phyloP scores from a whole-genome alignment of 192 early-diverging fungal species.

The Coemansia sp. region DNA sequence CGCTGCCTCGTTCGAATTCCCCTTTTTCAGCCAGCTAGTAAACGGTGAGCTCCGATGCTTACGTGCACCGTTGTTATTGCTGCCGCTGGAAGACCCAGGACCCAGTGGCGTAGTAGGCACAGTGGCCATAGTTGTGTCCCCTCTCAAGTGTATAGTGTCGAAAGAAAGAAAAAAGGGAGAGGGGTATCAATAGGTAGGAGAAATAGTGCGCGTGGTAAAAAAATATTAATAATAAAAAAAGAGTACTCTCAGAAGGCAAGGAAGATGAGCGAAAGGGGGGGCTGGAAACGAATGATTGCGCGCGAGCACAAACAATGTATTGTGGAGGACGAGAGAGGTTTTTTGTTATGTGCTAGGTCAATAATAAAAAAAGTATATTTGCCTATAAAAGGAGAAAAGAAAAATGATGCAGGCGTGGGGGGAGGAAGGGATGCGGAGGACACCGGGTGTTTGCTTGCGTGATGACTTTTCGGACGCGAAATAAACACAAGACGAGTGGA shows the following conservation, averaged over 20 bases:
- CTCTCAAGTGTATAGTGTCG: neutral
- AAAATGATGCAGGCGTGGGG: neutral
- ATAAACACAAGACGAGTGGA: too few species aligned
- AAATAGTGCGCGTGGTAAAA: neutral
- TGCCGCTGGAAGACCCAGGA: neutral
- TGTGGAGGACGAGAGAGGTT: neutral
- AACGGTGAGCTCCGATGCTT: conserved; percentile 39
- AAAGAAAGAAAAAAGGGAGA: neutral
- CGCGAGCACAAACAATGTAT: conserved; percentile 11
- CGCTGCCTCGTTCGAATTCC: conserved; percentile 11
- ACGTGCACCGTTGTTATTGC: conserved; percentile 8
- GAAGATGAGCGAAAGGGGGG: conserved; percentile 1
- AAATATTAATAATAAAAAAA: neutral
- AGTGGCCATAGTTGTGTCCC: conserved; percentile 4
- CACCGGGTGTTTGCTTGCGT: neutral
- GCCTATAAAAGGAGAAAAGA: neutral
- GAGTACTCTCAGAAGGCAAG: neutral
- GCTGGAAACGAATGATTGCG: neutral
- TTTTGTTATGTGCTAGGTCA: neutral
- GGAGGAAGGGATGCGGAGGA: neutral
- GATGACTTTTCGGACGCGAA: neutral
- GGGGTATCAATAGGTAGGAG: neutral
- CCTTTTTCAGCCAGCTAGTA: conserved; percentile 51
- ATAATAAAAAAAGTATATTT: neutral
- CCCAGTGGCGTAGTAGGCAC: conserved; percentile 11